Conservation (phyloP, 306 rosid genomes). For the Mimosa bimucronata region DNA sequence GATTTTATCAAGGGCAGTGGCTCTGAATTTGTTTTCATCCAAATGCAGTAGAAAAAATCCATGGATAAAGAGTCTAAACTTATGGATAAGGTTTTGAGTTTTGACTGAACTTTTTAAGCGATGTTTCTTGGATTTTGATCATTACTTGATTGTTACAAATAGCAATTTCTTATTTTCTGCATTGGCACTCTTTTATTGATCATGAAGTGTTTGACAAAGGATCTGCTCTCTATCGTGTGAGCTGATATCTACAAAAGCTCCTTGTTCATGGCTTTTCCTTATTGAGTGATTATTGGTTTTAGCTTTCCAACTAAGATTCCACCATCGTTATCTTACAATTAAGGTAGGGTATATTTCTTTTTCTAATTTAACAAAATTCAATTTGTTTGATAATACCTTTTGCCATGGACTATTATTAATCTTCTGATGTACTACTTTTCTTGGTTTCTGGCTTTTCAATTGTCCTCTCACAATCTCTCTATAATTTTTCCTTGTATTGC, state of each 20-base stretch:
- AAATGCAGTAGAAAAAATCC: slow-evolving; percentile 86
- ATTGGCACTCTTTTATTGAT: background rate
- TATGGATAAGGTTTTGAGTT: slow-evolving; percentile 90
- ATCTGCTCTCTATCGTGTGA: slow-evolving; percentile 24
- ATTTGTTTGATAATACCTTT: too few relatives aligned
- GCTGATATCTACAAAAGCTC: slow-evolving; percentile 8
- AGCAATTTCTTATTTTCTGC: slow-evolving; percentile 13
- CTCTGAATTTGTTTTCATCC: slow-evolving; percentile 79
- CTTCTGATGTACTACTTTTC: too few relatives aligned
- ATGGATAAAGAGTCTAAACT: slow-evolving; percentile 92
- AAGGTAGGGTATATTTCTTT: too few relatives aligned
- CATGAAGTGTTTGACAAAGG: background rate
- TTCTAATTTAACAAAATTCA: too few relatives aligned
- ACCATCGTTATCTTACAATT: background rate
- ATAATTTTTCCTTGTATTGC: too few relatives aligned
- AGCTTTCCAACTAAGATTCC: background rate
- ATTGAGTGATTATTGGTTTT: background rate
- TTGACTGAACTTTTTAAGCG: background rate
- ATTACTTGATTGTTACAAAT: background rate
- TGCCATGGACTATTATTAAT: too few relatives aligned
- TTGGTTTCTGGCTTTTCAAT: too few relatives aligned
- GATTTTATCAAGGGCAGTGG: slow-evolving; percentile 87
- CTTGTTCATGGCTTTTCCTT: slow-evolving; percentile 2
- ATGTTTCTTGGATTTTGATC: slow-evolving; percentile 27
- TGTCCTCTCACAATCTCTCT: too few relatives aligned